Percentiles rank a stretch among this genome's conserved stretches.
Evolutionary conservation across 805 yeast species (phyloP).

Genomic region (Starmerella floricola): DNA sequence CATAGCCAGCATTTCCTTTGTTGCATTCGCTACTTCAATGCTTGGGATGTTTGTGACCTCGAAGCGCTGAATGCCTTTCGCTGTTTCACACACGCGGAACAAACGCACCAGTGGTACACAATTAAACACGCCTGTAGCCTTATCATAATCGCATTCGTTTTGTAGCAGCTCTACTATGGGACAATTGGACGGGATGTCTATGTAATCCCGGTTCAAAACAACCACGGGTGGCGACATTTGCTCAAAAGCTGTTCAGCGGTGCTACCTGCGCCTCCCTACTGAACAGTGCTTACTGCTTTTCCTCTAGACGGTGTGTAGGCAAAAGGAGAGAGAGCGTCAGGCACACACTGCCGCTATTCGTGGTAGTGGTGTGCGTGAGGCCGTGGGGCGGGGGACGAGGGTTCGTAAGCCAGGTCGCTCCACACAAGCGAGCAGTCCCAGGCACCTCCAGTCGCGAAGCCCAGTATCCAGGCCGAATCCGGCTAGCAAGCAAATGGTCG

Average conservation of each 20-base stretch:
- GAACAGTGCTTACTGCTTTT: too few relatives aligned
- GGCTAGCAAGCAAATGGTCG: constrained; percentile 3
- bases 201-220: constrained; percentile 7
- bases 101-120: constrained; percentile 13
- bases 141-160: constrained; percentile 14
- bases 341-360: too few relatives aligned
- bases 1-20: constrained; percentile 9
- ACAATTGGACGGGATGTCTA: constrained; percentile 12
- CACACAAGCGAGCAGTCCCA: neutral
- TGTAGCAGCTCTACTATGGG: constrained; percentile 14
- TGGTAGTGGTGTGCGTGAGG: too few relatives aligned
- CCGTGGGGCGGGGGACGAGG: too few relatives aligned
- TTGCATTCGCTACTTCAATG: constrained; percentile 1
- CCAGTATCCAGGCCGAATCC: neutral
- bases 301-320: too few relatives aligned
- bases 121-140: neutral
- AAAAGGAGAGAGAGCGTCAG: too few relatives aligned
- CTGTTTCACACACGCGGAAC: constrained; percentile 12
- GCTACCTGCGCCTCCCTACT: too few relatives aligned
- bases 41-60: constrained; percentile 10
- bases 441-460: neutral
- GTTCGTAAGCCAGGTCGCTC: too few relatives aligned
- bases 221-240: constrained; percentile 19
- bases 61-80: constrained; percentile 8
- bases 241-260: too few relatives aligned